These are phyloP conservation scores for Paecilomyces formosus DNA, from an alignment of 2,329 filamentous ascomycete species.

Conservation along the genomic window DNA sequence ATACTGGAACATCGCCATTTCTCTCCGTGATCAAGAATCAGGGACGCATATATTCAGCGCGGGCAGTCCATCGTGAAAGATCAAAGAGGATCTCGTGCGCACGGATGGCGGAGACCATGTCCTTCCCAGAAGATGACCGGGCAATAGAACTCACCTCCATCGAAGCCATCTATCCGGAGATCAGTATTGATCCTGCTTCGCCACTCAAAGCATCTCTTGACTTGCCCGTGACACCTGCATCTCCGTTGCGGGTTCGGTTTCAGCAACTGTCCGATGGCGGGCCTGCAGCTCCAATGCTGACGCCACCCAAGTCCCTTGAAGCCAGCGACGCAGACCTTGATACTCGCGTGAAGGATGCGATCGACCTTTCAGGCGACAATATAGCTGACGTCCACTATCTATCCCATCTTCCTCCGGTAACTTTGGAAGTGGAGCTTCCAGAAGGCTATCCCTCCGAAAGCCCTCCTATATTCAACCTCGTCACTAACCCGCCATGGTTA, in stretches of 20 bases:
- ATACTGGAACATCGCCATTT: neutral
- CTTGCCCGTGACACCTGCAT: constrained; percentile 47
- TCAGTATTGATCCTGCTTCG: constrained; percentile 39
- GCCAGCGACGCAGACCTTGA: constrained; percentile 13
- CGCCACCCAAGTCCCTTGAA: constrained; percentile 36
- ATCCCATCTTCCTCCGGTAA: constrained; percentile 50
- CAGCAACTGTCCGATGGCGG: constrained; percentile 26
- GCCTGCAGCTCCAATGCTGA: constrained; percentile 26
- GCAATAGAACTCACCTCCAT: constrained; percentile 53
- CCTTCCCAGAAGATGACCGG: constrained; percentile 46
- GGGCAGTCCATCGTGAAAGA: neutral
- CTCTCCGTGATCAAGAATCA: neutral
- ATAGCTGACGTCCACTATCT: constrained; percentile 38
- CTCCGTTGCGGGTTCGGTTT: constrained; percentile 43
- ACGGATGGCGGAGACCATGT: constrained; percentile 29
- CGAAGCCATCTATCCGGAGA: constrained; percentile 56
- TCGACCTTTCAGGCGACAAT: constrained; percentile 11
- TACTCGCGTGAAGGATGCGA: constrained; percentile 15
- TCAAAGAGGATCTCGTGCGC: neutral
- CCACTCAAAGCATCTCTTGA: constrained; percentile 47
- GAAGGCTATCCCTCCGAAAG: constrained; percentile 47
- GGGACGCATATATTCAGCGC: neutral
- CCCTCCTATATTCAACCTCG: constrained; percentile 44
- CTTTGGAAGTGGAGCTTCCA: constrained; percentile 46
- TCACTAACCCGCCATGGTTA: constrained; percentile 47